phyloP scores from a whole-genome alignment of 1,139 yeast species.

The Scheffersomyces quercinus region DNA sequence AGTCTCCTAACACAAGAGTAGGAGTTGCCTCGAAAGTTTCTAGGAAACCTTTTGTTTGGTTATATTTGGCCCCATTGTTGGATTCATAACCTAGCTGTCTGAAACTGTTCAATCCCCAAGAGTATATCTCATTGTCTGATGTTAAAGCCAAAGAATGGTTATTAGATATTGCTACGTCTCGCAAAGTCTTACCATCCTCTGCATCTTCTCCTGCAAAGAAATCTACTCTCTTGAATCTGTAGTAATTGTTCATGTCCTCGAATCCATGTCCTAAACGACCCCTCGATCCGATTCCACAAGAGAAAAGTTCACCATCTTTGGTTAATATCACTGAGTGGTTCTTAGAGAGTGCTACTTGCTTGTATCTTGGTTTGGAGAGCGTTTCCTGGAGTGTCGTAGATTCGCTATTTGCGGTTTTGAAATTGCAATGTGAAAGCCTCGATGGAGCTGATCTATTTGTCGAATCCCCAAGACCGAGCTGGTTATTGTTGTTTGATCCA shows the following conservation, averaged over 20 bases:
- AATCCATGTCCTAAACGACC: slow-evolving; percentile 70
- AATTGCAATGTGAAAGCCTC: slow-evolving; percentile 23
- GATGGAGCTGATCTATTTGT: slow-evolving; percentile 51
- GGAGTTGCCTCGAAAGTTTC: slow-evolving; percentile 51
- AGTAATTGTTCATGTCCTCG: slow-evolving; percentile 33
- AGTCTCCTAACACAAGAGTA: slow-evolving; percentile 43
- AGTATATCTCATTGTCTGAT: slow-evolving; percentile 50
- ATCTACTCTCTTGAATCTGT: slow-evolving; percentile 37
- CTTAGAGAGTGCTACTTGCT: slow-evolving; percentile 55
- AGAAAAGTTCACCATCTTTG: slow-evolving; percentile 50
- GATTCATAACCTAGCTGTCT: slow-evolving; percentile 66
- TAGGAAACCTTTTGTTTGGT: slow-evolving; percentile 13
- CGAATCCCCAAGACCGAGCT: slow-evolving; percentile 68
- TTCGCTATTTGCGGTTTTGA: slow-evolving; percentile 8
- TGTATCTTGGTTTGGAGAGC: slow-evolving; percentile 42
- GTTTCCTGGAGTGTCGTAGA: slow-evolving; percentile 9
- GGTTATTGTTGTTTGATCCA: slow-evolving; percentile 68
- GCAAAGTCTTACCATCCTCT: slow-evolving; percentile 22
- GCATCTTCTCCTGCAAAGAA: slow-evolving; percentile 14
- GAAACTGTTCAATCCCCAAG: slow-evolving; percentile 78
- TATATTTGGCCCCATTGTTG: slow-evolving; percentile 14
- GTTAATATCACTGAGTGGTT: slow-evolving; percentile 67
- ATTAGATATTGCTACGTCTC: slow-evolving; percentile 52
- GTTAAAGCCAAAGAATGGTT: slow-evolving; percentile 67
- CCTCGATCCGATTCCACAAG: slow-evolving; percentile 69